Percentiles rank a stretch among this genome's conserved stretches.
phyloP scores from a whole-genome alignment of 2,329 filamentous ascomycete genomes.

The Thermoascus crustaceus region DNA sequence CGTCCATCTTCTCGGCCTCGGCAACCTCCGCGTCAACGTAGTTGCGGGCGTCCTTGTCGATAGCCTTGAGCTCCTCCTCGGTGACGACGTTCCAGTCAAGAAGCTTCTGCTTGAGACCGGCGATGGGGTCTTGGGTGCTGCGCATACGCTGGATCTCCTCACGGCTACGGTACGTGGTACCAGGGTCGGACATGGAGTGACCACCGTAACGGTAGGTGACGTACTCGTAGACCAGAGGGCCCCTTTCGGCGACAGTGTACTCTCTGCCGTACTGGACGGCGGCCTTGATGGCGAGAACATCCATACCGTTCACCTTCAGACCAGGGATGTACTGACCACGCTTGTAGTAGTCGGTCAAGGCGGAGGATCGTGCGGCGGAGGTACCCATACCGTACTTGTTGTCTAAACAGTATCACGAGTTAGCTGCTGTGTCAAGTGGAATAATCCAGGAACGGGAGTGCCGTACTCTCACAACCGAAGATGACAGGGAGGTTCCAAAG shows the following conservation, averaged over 20 bases:
- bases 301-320: conserved; percentile 99
- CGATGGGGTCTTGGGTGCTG: conserved; percentile 96
- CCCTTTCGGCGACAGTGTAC: conserved; percentile 73
- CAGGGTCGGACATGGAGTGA: conserved; percentile 99
- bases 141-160: conserved; percentile 99
- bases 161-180: conserved; percentile 97
- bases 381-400: conserved; percentile 99
- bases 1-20: conserved; percentile 77
- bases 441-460: background rate
- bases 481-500: conserved; percentile 94
- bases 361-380: conserved; percentile 84
- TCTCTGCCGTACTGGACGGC: conserved; percentile 91
- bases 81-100: conserved; percentile 86
- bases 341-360: conserved; percentile 99
- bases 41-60: conserved; percentile 87
- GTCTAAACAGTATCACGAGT: conserved; percentile 51
- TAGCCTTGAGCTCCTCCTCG: conserved; percentile 90
- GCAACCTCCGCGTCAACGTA: conserved; percentile 86
- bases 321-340: conserved; percentile 99
- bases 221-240: conserved; percentile 94
- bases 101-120: conserved; percentile 95
- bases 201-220: conserved; percentile 99
- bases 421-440: conserved; percentile 15
- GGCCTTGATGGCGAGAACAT: conserved; percentile 94
- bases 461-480: conserved; percentile 96